Conservation (phyloP, 2,329 filamentous ascomycete species). For the Aspergillus sp. region DNA sequence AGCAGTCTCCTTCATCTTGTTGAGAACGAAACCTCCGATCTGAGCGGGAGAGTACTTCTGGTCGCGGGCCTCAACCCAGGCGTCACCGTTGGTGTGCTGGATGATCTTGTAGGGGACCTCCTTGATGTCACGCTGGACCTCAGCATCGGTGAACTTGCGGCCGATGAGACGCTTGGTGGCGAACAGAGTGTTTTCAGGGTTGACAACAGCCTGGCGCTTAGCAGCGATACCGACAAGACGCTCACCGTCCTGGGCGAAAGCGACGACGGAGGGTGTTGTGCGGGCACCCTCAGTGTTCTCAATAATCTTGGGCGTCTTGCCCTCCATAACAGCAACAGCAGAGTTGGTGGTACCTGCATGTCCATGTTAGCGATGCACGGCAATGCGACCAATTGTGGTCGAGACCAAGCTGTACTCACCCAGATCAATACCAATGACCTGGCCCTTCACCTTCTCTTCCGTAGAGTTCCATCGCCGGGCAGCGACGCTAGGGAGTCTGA, state of each 20-base stretch:
- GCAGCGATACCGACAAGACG: conserved; percentile 94
- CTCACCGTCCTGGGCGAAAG: conserved; percentile 93
- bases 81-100: conserved; percentile 93
- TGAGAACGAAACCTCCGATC: conserved; percentile 91
- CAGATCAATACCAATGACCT: conserved; percentile 97
- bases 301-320: conserved; percentile 91
- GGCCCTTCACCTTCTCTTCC: conserved; percentile 83
- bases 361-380: conserved; percentile 17
- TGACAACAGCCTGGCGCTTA: conserved; percentile 97
- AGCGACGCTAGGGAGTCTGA: conserved; percentile 69
- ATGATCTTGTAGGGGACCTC: conserved; percentile 99
- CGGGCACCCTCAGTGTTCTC: conserved; percentile 94
- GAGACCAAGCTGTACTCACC: conserved; percentile 56
- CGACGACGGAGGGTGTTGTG: conserved; percentile 92
- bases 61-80: conserved; percentile 89
- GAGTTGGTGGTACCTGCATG: conserved; percentile 84
- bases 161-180: conserved; percentile 98
- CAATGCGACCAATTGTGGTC: background rate
- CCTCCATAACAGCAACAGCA: conserved; percentile 96
- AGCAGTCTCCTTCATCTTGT: conserved; percentile 99
- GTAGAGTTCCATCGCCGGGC: conserved; percentile 60
- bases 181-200: conserved; percentile 97
- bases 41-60: conserved; percentile 98
- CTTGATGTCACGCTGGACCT: conserved; percentile 96
- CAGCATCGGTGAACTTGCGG: conserved; percentile 89